phyloP scores from a whole-genome alignment of 768 basidiomycete species.

The Russula sp. region DNA sequence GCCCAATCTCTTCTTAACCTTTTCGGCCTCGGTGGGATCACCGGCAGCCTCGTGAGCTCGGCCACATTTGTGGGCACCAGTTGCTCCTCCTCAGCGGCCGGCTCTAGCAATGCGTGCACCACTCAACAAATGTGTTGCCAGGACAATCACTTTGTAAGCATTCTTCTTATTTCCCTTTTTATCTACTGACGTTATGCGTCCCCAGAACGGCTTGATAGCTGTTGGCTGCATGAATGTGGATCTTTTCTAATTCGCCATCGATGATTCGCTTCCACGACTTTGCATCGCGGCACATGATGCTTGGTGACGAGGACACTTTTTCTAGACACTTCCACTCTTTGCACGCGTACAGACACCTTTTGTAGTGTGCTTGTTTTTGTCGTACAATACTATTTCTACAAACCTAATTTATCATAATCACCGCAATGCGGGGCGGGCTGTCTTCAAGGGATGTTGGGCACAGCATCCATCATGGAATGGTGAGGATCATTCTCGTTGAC shows the following conservation, averaged over 20 bases:
- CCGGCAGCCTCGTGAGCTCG: not conserved
- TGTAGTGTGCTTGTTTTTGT: not conserved
- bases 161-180: not conserved
- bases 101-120: not conserved
- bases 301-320: not conserved
- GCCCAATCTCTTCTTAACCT: not conserved
- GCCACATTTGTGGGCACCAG: not conserved
- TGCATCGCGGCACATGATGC: no score
- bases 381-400: constrained; percentile 4
- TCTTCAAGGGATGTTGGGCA: no score
- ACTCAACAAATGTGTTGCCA: not conserved
- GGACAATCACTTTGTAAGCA: not conserved
- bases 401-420: not conserved
- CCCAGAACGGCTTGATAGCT: not conserved
- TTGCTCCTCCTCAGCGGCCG: not conserved
- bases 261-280: no score
- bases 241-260: no score
- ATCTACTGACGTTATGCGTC: not conserved
- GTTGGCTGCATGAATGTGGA: not conserved
- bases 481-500: no score
- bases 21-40: not conserved
- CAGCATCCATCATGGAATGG: no score
- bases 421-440: not conserved
- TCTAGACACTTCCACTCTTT: constrained; percentile 7
- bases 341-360: not conserved